Evolutionary conservation across 805 yeast species (phyloP).

Genomic region (Metschnikowia amazonensis): DNA sequence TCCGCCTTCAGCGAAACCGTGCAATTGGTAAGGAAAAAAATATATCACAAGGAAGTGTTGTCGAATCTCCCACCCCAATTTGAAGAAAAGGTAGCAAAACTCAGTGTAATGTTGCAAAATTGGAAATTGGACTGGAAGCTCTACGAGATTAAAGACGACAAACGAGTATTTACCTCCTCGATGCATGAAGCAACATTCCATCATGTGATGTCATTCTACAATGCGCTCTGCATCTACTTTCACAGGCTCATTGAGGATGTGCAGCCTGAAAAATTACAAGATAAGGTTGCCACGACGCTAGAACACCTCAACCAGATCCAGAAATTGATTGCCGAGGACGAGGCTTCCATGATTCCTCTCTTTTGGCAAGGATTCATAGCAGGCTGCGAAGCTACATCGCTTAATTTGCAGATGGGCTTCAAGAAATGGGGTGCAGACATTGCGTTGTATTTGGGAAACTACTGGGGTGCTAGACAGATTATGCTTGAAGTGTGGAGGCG

Average conservation of each 20-base stretch:
- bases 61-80: conserved; percentile 32
- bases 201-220: conserved; percentile 75
- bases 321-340: conserved; percentile 48
- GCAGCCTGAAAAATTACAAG: conserved; percentile 56
- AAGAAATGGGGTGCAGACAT: conserved; percentile 71
- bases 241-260: conserved; percentile 58
- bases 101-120: conserved; percentile 47
- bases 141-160: conserved; percentile 18
- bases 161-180: conserved; percentile 41
- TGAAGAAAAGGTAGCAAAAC: conserved; percentile 19
- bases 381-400: conserved; percentile 70
- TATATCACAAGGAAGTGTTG: conserved; percentile 41
- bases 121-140: conserved; percentile 81
- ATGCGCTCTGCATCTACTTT: conserved; percentile 67
- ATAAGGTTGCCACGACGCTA: conserved; percentile 57
- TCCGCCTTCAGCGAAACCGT: conserved; percentile 70
- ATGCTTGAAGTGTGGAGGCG: conserved; percentile 85
- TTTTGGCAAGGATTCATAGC: conserved; percentile 90
- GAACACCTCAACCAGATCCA: conserved; percentile 63
- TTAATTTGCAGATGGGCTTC: conserved; percentile 58
- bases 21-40: conserved; percentile 58
- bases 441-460: conserved; percentile 57
- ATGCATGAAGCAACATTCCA: conserved; percentile 73
- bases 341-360: conserved; percentile 65
- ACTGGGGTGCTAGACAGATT: conserved; percentile 82